Conservation (phyloP, 73 alveolate species). For the Tetrahymena borealis region DNA sequence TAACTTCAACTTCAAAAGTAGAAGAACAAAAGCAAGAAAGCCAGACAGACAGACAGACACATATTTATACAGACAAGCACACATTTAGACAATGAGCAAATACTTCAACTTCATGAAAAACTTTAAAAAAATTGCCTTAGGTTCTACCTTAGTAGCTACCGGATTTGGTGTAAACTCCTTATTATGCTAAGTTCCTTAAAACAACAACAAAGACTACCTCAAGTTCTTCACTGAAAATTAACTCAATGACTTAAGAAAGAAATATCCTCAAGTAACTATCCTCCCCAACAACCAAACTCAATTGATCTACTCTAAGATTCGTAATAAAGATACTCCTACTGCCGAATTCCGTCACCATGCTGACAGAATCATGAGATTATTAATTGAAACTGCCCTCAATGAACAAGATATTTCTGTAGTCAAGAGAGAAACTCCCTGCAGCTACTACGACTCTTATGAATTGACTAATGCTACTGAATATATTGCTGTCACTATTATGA, state of each 20-base stretch:
- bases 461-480: conserved; percentile 34
- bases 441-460: conserved; percentile 50
- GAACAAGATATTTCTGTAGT: conserved; percentile 42
- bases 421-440: conserved; percentile 50
- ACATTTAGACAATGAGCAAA: not conserved
- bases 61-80: not conserved
- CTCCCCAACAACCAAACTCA: conserved; percentile 4
- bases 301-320: conserved; percentile 8
- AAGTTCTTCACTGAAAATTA: conserved; percentile 4
- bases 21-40: too few relatives aligned
- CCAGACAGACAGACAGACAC: too few relatives aligned
- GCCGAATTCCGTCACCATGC: conserved; percentile 55
- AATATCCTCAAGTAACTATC: conserved; percentile 1
- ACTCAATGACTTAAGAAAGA: conserved; percentile 5
- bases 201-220: not conserved
- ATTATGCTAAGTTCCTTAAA: not conserved
- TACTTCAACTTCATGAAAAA: not conserved
- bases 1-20: too few relatives aligned
- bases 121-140: not conserved
- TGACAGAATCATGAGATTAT: conserved; percentile 60
- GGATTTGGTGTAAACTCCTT: not conserved
- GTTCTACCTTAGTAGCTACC: not conserved
- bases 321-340: conserved; percentile 14
- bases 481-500: conserved; percentile 57
- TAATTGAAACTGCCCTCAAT: conserved; percentile 60